Evolutionary conservation across 1,139 yeast species (phyloP), one percentile per base, ranked within the genome.

Genomic region (Pneumocystis murina): DNA sequence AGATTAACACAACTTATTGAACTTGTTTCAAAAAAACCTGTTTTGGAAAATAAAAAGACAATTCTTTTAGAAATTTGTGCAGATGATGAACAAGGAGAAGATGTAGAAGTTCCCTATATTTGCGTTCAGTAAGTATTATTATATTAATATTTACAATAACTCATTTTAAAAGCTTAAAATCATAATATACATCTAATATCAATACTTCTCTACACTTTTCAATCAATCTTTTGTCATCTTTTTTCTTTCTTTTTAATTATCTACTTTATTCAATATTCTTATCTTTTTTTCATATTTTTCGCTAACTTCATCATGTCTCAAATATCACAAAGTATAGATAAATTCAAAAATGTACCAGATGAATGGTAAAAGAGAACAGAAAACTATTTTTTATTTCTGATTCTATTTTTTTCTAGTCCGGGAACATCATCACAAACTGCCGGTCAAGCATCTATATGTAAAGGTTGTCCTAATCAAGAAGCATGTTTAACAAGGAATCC

Each of bases 351-450:
- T 24, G 55, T 30, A 12, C 55, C 55, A 8, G 24, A 28, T 48
- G 55, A 10, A 24, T 48, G 55, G 55, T 14, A 48, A 3, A 14
- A 12, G 35, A 33, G 35, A 33, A 33, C 8, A 33, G 4, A 33
- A 5, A 6, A 6, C 35, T 33, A 33, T 7, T 5, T 33, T 33
- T 33, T 33, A 33, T 33, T 33, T 33, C 35, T 33, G 35, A 33
- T 33, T 7, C 8, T 33, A 24, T 20, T 24, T 48, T 41, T 48
- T 14, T 48, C 8, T 48, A 48, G 99, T 77, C 98, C 98, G 0
- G 99, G 98, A 0, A 96, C 97, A 0, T 96, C 91, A 72, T 87
- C 95, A 1, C 96, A 89, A 68, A 76, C 77, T 64, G 98, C 99
- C 1, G 99, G 99, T 8, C 83, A 85, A 71, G 92, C 89, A 1